Percentiles rank a stretch among this genome's conserved stretches.
phyloP scores from a whole-genome alignment of 2,329 filamentous ascomycete species.

The Trichoderma asperellum region DNA sequence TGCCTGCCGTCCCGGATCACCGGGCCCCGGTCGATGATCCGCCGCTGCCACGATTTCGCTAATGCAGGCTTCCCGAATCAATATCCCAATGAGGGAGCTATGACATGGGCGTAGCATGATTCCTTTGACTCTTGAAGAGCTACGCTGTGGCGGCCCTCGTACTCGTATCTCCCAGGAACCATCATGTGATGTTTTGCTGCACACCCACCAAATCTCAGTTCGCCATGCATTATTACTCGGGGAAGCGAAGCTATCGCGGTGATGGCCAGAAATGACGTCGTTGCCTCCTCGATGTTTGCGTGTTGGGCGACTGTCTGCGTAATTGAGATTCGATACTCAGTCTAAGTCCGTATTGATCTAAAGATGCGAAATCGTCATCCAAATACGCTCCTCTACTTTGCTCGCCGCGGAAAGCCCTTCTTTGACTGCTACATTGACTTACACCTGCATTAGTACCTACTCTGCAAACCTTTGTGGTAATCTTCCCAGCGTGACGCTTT shows the following conservation, averaged over 20 bases:
- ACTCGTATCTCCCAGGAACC: slow-evolving; percentile 1
- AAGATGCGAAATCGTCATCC: no score
- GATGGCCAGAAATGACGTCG: slow-evolving; percentile 14
- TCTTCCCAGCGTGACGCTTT: slow-evolving; percentile 1
- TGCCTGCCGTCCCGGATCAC: slow-evolving; percentile 12
- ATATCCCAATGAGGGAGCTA: not conserved
- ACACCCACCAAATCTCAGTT: not conserved
- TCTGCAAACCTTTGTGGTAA: slow-evolving; percentile 4
- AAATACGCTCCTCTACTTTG: not conserved
- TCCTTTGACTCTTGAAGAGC: not conserved
- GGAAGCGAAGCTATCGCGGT: not conserved
- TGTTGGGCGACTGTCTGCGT: not conserved
- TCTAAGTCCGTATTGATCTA: not conserved
- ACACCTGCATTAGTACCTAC: not conserved
- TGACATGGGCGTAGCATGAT: not conserved
- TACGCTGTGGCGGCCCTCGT: not conserved
- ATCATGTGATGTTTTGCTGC: slow-evolving; percentile 6
- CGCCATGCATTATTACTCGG: not conserved
- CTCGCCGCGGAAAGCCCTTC: not conserved
- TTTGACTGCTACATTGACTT: not conserved
- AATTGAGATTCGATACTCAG: not conserved
- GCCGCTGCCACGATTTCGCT: slow-evolving; percentile 16
- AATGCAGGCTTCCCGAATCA: slow-evolving; percentile 14
- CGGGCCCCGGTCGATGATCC: slow-evolving; percentile 21
- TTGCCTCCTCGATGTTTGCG: not conserved